Evolutionary conservation across 345 rosid species (phyloP).

Genomic region (Eucalyptus shirleyi): DNA sequence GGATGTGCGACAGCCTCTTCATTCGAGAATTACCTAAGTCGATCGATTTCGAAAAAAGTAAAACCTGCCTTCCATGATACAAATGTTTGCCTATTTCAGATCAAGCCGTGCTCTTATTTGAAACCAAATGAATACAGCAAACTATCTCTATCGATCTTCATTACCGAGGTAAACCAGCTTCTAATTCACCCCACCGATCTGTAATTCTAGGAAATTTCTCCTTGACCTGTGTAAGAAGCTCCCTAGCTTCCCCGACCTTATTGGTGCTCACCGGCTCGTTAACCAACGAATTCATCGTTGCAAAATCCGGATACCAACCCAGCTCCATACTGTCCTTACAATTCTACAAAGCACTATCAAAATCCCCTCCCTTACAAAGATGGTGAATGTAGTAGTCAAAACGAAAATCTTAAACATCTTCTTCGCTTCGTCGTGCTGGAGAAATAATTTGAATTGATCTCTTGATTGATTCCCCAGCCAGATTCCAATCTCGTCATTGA

Average conservation of each 20-base stretch:
- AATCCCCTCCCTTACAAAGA: conserved; percentile 51
- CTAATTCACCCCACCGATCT: conserved; percentile 71
- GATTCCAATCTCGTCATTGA: no score
- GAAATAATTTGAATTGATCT: no score
- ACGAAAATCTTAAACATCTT: conserved; percentile 43
- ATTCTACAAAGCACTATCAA: conserved; percentile 39
- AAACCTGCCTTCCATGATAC: background rate
- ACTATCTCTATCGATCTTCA: background rate
- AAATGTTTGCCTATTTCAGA: background rate
- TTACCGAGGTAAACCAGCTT: conserved; percentile 53
- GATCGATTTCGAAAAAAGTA: background rate
- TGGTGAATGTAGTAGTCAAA: conserved; percentile 29
- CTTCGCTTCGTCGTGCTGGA: conserved; percentile 38
- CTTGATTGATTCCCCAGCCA: no score
- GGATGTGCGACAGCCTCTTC: background rate
- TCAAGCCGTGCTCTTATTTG: background rate
- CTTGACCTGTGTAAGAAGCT: conserved; percentile 39
- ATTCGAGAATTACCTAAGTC: background rate
- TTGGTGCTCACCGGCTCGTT: conserved; percentile 38
- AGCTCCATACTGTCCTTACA: conserved; percentile 54
- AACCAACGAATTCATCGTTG: conserved; percentile 53
- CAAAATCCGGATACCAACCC: conserved; percentile 58
- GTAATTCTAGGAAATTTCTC: conserved; percentile 32
- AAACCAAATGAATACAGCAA: background rate
- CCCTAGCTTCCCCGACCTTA: conserved; percentile 50